A percentile compares a stretch with the other conserved stretches of the same genome.
phyloP scores from a whole-genome alignment of 164 flowering plant species.

The Vitis rupestris region DNA sequence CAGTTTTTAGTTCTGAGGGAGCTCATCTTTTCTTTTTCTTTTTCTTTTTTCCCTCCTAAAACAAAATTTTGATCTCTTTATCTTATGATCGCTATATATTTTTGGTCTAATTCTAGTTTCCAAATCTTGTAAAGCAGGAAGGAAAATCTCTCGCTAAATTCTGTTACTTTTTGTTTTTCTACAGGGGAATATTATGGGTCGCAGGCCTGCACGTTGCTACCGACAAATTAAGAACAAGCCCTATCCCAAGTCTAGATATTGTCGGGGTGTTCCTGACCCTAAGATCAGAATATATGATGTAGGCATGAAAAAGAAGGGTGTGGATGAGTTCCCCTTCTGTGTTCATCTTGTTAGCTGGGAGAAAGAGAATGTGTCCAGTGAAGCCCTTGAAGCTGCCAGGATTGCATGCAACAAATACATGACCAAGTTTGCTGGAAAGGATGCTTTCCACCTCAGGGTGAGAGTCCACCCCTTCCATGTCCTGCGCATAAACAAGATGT shows the following conservation, averaged over 20 bases:
- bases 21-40: neutral
- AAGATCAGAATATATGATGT: conserved; percentile 39
- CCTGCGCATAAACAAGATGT: conserved; percentile 68
- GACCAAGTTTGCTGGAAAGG: conserved; percentile 68
- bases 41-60: too few species aligned
- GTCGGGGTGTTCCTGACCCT: conserved; percentile 37
- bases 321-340: conserved; percentile 68
- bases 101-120: neutral
- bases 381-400: conserved; percentile 62
- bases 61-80: neutral
- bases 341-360: conserved; percentile 70
- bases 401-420: conserved; percentile 74
- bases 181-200: neutral
- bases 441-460: conserved; percentile 63
- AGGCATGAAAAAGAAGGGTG: conserved; percentile 46
- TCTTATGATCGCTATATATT: neutral
- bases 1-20: conserved; percentile 9
- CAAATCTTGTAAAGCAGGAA: too few species aligned
- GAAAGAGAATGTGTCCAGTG: conserved; percentile 68
- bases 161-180: neutral
- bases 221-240: conserved; percentile 36
- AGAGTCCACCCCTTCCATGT: conserved; percentile 73
- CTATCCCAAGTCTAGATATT: conserved; percentile 26
- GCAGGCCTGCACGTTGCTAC: conserved; percentile 32
- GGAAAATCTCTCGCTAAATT: neutral